A percentile compares a stretch with the other conserved stretches of the same genome.
Conservation (phyloP, 306 rosid species). For the Erythrophleum fordii region DNA sequence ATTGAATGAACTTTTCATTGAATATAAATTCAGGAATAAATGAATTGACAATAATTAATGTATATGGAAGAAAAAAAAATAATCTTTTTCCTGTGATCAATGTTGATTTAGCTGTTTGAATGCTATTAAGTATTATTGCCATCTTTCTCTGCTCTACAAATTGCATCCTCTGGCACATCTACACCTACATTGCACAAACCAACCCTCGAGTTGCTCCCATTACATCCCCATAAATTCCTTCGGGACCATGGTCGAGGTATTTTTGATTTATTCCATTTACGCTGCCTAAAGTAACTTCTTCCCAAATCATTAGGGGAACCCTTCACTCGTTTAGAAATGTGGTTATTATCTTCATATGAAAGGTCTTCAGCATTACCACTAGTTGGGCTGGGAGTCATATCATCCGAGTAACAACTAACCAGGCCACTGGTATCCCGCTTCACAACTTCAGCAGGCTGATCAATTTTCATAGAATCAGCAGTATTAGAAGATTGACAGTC, state of each 20-base stretch:
- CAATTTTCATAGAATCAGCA: constrained; percentile 39
- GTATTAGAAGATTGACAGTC: constrained; percentile 50
- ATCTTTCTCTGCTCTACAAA: constrained; percentile 63
- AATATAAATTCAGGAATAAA: constrained; percentile 58
- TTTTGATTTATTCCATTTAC: constrained; percentile 74
- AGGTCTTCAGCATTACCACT: constrained; percentile 49
- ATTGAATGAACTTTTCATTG: constrained; percentile 66
- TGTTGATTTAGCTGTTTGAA: constrained; percentile 59
- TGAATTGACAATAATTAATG: constrained; percentile 57
- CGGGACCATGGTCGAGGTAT: constrained; percentile 58
- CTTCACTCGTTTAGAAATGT: constrained; percentile 51
- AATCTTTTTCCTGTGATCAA: constrained; percentile 62
- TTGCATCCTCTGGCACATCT: constrained; percentile 64
- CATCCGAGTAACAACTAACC: constrained; percentile 51
- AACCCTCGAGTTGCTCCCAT: constrained; percentile 52
- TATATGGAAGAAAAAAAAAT: constrained; percentile 47
- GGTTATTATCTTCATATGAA: constrained; percentile 41
- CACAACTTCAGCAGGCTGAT: constrained; percentile 50
- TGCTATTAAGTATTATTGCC: constrained; percentile 63
- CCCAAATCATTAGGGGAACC: constrained; percentile 69
- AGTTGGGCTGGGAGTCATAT: constrained; percentile 60
- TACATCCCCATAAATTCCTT: constrained; percentile 52
- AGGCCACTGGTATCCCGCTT: constrained; percentile 44
- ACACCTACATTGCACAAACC: constrained; percentile 51
- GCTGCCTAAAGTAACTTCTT: constrained; percentile 71